A percentile compares a stretch with the other conserved stretches of the same genome.
These are phyloP conservation scores for Sugiyamaella mastotermitis DNA, from an alignment of 805 yeast species.

Conservation along the genomic window DNA sequence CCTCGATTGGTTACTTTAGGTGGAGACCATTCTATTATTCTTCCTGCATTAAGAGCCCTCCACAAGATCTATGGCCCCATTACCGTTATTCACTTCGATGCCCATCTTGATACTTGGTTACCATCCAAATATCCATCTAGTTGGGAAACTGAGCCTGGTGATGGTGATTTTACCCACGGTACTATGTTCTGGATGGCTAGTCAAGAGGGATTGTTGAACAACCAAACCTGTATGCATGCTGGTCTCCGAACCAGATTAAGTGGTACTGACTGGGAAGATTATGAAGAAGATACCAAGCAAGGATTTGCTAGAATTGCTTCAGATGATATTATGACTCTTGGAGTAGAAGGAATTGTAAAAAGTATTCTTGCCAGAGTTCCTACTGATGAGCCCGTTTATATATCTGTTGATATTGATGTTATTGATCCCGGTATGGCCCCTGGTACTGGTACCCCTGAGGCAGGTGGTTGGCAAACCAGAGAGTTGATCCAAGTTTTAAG, in stretches of 20 bases:
- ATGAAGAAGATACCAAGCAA: constrained; percentile 58
- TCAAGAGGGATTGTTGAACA: constrained; percentile 56
- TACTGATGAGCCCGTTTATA: constrained; percentile 54
- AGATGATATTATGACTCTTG: constrained; percentile 68
- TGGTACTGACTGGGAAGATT: constrained; percentile 55
- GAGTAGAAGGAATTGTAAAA: constrained; percentile 53
- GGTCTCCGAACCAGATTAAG: constrained; percentile 71
- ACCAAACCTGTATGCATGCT: constrained; percentile 59
- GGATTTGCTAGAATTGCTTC: constrained; percentile 66
- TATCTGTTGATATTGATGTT: constrained; percentile 71
- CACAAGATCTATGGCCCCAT: constrained; percentile 56
- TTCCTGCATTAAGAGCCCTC: constrained; percentile 67
- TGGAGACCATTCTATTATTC: constrained; percentile 74
- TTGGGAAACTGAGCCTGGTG: constrained; percentile 58
- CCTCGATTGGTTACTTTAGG: constrained; percentile 71
- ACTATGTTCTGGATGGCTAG: constrained; percentile 80
- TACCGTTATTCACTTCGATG: constrained; percentile 76
- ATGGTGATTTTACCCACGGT: constrained; percentile 69
- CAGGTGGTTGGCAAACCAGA: constrained; percentile 66
- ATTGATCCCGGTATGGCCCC: constrained; percentile 71
- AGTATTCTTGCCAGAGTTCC: constrained; percentile 52
- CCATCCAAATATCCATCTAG: constrained; percentile 76
- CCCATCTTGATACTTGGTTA: constrained; percentile 82
- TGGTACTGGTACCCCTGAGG: constrained; percentile 76
- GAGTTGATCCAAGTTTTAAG: constrained; percentile 57